Evolutionary conservation across 306 rosid genomes (phyloP), one percentile per base, ranked within the genome.

Genomic region (Phaseolus lunatus): DNA sequence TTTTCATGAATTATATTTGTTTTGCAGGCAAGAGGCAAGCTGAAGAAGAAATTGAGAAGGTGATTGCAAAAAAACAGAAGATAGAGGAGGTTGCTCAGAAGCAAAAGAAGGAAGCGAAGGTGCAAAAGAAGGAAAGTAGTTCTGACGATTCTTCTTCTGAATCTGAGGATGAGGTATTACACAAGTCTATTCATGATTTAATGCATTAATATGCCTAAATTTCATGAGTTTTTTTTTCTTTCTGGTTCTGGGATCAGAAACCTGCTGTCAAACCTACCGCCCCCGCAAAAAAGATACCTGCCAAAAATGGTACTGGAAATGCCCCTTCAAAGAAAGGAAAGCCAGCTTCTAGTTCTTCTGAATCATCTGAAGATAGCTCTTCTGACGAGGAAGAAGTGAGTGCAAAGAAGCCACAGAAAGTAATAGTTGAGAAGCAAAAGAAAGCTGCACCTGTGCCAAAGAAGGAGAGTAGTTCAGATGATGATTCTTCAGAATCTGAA

Each of bases 41-140:
- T 54, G 92, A 82, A 54, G 85, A 79, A 22, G 87, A 69, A 26
- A 19, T 82, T 0, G 82, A 80, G 79, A 94, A 95, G 29, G 89
- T 82, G 69, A 83, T 69, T 48, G 80, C 87, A 0, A 92, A 92
- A 87, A 95, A 89, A 85, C 97, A 87, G 82, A 95, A 90, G 85
- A 79, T 5, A 22, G 79, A 79, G n/a, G 91, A 52, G 76, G 91
- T 88, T 69, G 80, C 76, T 31, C 78, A 24, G 67, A 94, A 89
- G 80, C 85, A 85, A 24, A 88, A 88, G 86, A 70, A 44, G 57
- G 96, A 84, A 54, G 6, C 41, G 0, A 83, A 86, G 84, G 69
- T 85, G 0, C 85, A 80, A 26, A 86, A 86, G 77, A 86, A 89
- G 73, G 92, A 87, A 69, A 83, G 83, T 4, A 86, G 90, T 77